phyloP scores from a whole-genome alignment of 352 stramenopile genomes.

The Saprolegnia diclina region DNA sequence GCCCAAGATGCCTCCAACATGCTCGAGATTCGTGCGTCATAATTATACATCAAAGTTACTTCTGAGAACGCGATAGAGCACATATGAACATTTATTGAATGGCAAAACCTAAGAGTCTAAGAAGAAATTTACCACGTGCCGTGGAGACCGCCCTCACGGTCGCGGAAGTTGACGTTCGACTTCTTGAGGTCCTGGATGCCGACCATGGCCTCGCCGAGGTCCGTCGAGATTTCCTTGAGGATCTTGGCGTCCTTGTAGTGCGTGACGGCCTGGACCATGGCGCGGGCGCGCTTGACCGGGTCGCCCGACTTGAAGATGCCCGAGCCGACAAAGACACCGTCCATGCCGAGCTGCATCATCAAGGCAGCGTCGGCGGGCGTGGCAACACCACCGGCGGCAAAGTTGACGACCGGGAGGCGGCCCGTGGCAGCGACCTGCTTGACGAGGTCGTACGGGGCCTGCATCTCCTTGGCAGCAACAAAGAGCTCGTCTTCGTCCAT shows the following conservation, averaged over 20 bases:
- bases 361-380: slow-evolving; percentile 96
- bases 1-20: too few relatives aligned
- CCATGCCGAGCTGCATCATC: slow-evolving; percentile 99
- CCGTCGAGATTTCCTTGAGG: slow-evolving; percentile 93
- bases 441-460: slow-evolving; percentile 90
- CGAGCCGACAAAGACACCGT: slow-evolving; percentile 97
- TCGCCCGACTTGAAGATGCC: slow-evolving; percentile 98
- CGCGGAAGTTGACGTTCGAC: slow-evolving; percentile 95
- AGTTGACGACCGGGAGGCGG: slow-evolving; percentile 96
- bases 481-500: slow-evolving; percentile 98
- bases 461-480: slow-evolving; percentile 95
- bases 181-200: slow-evolving; percentile 95
- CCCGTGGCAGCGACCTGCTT: slow-evolving; percentile 90
- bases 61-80: not conserved
- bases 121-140: slow-evolving; percentile 51
- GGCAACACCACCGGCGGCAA: slow-evolving; percentile 96
- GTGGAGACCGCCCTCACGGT: slow-evolving; percentile 89
- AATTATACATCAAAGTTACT: too few relatives aligned
- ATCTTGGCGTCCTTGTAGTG: slow-evolving; percentile 97
- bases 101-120: not conserved
- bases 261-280: slow-evolving; percentile 96
- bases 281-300: slow-evolving; percentile 89
- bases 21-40: too few relatives aligned
- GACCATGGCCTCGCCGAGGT: slow-evolving; percentile 96
- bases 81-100: slow-evolving; percentile 1